Evolutionary conservation across 441 rosid genomes (phyloP), one percentile per base, ranked within the genome.

Genomic region (Cnidoscolus chayamansa): DNA sequence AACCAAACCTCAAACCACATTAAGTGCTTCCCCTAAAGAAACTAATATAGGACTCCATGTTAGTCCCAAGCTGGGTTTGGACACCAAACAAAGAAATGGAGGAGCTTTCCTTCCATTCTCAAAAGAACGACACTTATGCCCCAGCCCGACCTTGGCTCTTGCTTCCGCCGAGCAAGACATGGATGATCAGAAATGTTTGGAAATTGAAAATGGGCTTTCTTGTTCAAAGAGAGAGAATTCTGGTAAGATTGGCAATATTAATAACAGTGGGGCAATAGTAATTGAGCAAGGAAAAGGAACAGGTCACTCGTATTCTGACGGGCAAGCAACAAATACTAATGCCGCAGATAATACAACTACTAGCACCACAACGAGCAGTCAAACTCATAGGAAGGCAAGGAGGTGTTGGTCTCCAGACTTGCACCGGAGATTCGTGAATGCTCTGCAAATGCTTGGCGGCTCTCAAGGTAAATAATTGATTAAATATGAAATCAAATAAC

Each of bases 321-420:
- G 84, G 16, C 84, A 86, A 65, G 45, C 74, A 31, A 76, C 71
- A 57, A 74, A 71, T 19, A 68, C 63, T 68, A 56, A 77, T 9
- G 68, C 49, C 60, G 74, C 74, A 12, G 13, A 59, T 32, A 70
- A 72, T 59, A 58, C 74, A 0, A 69, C 60, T 40, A 64, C 75
- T 47, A 20, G 30, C 3, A 32, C 53, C 3, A 57, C 66, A 7
- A 35, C 43, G 8, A 31, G n/a, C 63, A 47, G 11, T 72, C 96
- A 92, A 71, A 79, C 89, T 81, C 89, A 90, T 71, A 81, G 99
- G 80, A 95, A 95, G 78, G 91, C 97, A 40, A 89, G 99, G 51
- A 90, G 97, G 70, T 95, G 98, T 57, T 95, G 99, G 99, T 95
- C 99, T 0, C 99, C 99, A 4, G 98, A 95, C 72, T 86, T 95